These are phyloP conservation scores for Phyllosticta capitalensis DNA, from an alignment of 2,329 filamentous ascomycete species.

Conservation along the genomic window DNA sequence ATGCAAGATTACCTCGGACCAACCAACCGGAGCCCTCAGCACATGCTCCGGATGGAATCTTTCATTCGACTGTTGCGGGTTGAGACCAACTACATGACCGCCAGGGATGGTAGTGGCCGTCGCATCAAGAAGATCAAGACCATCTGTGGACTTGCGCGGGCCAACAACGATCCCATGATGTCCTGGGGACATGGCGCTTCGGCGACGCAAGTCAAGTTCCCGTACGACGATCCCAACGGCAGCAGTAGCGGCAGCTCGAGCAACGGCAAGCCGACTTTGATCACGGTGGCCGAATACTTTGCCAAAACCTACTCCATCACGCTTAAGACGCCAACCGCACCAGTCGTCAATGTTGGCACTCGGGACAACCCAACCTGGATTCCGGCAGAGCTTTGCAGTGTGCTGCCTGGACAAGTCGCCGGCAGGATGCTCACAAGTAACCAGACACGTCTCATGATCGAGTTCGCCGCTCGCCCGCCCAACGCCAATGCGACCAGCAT, in stretches of 20 bases:
- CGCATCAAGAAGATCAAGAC: slow-evolving; percentile 30
- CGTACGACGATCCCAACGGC: slow-evolving; percentile 2
- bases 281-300: slow-evolving; percentile 8
- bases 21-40: slow-evolving; percentile 7
- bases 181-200: slow-evolving; percentile 13
- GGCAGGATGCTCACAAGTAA: slow-evolving; percentile 16
- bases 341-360: slow-evolving; percentile 22
- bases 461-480: slow-evolving; percentile 23
- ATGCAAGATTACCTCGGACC: slow-evolving; percentile 19
- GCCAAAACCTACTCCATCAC: slow-evolving; percentile 15
- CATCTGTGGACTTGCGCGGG: slow-evolving; percentile 29
- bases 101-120: slow-evolving; percentile 25
- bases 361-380: slow-evolving; percentile 21
- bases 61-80: slow-evolving; percentile 33
- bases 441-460: slow-evolving; percentile 24
- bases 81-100: slow-evolving; percentile 30
- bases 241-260: neutral
- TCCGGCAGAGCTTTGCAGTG: slow-evolving; percentile 23
- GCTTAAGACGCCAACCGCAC: slow-evolving; percentile 17
- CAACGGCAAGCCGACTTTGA: slow-evolving; percentile 1
- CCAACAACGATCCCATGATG: slow-evolving; percentile 23
- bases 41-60: slow-evolving; percentile 6
- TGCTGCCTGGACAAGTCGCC: slow-evolving; percentile 24
- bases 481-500: slow-evolving; percentile 18
- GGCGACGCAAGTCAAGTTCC: slow-evolving; percentile 5